phyloP scores from a whole-genome alignment of 2,329 filamentous ascomycete species.

The Dactylellina drechsleri region DNA sequence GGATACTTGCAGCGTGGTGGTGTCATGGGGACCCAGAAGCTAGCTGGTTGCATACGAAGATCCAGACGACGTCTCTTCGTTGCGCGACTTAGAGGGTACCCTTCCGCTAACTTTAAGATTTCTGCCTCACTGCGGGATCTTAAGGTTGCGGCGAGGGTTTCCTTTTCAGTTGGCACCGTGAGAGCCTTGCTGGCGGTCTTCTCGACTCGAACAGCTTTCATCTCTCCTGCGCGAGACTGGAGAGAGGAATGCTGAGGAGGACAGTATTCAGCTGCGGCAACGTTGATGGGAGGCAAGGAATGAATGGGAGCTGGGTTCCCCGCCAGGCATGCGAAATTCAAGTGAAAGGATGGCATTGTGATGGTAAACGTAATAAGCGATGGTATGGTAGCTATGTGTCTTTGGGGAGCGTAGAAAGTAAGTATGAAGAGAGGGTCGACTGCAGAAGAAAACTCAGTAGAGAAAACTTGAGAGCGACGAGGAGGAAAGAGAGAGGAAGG shows the following conservation, averaged over 20 bases:
- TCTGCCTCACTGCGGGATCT: no score
- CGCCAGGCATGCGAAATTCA: not conserved
- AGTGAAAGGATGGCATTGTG: not conserved
- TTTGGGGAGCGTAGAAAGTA: constrained; percentile 1
- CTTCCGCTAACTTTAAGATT: no score
- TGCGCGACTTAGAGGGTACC: not conserved
- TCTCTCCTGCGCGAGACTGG: not conserved
- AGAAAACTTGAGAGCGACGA: constrained; percentile 14
- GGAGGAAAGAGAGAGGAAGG: constrained; percentile 5
- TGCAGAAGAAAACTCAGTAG: not conserved
- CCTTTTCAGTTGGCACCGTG: not conserved
- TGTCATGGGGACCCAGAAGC: not conserved
- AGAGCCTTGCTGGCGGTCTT: not conserved
- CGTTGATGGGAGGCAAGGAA: not conserved
- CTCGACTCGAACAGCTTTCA: constrained; percentile 1
- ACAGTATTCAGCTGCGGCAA: not conserved
- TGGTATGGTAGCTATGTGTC: constrained; percentile 2
- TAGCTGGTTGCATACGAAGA: not conserved
- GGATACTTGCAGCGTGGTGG: not conserved
- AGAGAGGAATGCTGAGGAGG: constrained; percentile 1
- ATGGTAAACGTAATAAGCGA: not conserved
- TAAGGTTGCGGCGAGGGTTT: no score
- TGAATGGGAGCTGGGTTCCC: not conserved
- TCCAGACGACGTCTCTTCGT: not conserved
- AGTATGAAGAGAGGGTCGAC: not conserved